Conservation (phyloP, 2,329 filamentous ascomycete genomes). For the Davidsoniella eucalypti region DNA sequence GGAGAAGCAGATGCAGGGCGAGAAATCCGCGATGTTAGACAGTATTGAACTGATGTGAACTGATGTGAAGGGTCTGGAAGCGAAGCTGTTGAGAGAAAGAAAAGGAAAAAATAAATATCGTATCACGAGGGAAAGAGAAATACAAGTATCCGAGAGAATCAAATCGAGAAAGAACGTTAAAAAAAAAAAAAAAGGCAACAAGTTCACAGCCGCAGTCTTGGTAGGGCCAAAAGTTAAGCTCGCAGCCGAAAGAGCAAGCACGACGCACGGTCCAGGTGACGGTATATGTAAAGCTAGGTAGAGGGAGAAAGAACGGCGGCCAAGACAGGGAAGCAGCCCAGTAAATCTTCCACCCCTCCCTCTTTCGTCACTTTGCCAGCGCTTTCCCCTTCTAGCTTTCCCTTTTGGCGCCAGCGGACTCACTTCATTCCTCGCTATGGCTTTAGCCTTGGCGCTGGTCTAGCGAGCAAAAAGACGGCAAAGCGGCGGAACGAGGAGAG, state of each 20-base stretch:
- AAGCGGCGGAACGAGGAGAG: no score
- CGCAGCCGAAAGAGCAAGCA: background rate
- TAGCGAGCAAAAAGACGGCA: no score
- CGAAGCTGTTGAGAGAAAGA: background rate
- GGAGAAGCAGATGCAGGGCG: background rate
- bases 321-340: background rate
- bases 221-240: background rate
- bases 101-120: background rate
- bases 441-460: no score
- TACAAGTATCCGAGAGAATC: background rate
- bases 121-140: conserved; percentile 5
- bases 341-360: background rate
- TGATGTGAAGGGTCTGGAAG: background rate
- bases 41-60: background rate
- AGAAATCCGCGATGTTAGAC: background rate
- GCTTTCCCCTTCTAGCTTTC: no score
- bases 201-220: background rate
- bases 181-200: background rate
- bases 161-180: background rate
- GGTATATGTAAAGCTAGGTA: background rate
- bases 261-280: conserved; percentile 1
- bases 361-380: background rate
- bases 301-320: no score
- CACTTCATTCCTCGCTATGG: no score
- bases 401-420: no score